Base-by-base conservation (phyloP, 805 yeast genomes). In the Saccharomycopsis vini region DNA sequence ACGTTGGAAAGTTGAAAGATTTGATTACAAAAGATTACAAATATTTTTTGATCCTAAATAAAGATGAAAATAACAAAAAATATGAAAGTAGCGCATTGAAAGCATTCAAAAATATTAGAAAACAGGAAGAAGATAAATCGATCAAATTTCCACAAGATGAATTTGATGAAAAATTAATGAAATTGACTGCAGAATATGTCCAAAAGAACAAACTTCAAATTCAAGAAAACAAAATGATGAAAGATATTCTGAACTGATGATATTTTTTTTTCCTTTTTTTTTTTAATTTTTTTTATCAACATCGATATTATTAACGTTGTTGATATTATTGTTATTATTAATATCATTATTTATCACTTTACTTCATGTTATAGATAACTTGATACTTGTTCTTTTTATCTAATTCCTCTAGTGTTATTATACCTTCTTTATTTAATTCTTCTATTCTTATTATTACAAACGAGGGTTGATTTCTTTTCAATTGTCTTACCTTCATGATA, bases 11-110 rank as follows among this genome's bases (percentile, higher is more conserved):
- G 21, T 12, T 46, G 23, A 34, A 22, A 19, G 57, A 66, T 12
- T 44, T 66, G 18, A 63, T 67, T 19, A 54, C 59, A 18, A 65
- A 64, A 39, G 57, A 52, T 26, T 62, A 56, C 47, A 19, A 37
- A 3, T 30, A 44, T 7, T 43, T 44, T 16, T 32, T 39, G 22
- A 18, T 20, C 18, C 12, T 20, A 6, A n/a, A 32, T 9, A 20
- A 32, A 10, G 42, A 39, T 19, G 39, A 46, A 12, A 16, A 7
- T n/a, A 47, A 36, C 13, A 16, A 15, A 24, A 36, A 39, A 13
- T 48, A 45, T 33, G 36, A 31, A 5, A 42, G 51, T 16, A 43
- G 49, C 31, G 51, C 45, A 2, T 26, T 31, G 5, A 18, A 28
- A 19, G 49, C 51, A 15, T 48, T 18, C 28, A 26, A 37, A 21